Evolutionary conservation across 176 grass and related monocot species (phyloP).

Genomic region (Elymus sibiricus): DNA sequence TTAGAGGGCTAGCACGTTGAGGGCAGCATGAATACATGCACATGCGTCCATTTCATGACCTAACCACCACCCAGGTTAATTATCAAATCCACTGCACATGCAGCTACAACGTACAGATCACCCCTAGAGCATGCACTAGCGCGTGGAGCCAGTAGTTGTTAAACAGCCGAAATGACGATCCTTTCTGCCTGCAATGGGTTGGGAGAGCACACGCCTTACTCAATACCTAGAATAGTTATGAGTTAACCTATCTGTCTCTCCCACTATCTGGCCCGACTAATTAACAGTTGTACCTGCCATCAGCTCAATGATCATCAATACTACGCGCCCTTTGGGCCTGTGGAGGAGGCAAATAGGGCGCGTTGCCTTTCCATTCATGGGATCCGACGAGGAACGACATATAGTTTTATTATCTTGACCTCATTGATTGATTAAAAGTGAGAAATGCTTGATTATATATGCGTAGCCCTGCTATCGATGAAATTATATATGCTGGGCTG

Average conservation of each 20-base stretch:
- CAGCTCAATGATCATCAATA: neutral
- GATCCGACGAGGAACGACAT: neutral
- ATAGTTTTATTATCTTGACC: neutral
- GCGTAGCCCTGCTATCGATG: neutral
- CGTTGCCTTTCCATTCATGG: neutral
- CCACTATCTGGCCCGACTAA: neutral
- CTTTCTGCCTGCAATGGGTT: neutral
- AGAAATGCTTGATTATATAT: neutral
- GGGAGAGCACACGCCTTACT: neutral
- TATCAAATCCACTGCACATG: neutral
- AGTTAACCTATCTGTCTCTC: neutral
- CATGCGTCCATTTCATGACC: neutral
- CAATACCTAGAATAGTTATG: neutral
- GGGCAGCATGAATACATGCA: neutral
- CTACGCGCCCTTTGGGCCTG: neutral
- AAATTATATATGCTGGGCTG: neutral
- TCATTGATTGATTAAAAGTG: neutral
- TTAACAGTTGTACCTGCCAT: neutral
- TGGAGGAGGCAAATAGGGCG: neutral
- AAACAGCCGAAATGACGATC: neutral
- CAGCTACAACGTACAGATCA: neutral
- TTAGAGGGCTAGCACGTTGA: neutral
- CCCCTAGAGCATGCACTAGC: neutral
- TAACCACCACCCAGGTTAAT: neutral
- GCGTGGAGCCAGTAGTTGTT: neutral